Evolutionary conservation across 2,329 filamentous ascomycete species (phyloP).

Genomic region (Alternaria consortialis): DNA sequence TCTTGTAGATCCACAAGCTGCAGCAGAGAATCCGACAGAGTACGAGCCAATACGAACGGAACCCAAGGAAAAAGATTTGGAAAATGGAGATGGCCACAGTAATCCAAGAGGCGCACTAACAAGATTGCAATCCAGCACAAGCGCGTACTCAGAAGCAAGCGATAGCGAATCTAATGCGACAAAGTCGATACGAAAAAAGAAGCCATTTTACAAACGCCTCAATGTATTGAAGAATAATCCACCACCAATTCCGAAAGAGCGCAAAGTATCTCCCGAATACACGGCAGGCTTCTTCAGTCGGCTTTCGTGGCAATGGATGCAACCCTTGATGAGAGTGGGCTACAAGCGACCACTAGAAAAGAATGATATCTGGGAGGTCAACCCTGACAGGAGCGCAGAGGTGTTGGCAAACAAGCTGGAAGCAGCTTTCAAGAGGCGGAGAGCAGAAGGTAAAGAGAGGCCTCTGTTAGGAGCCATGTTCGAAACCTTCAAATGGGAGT

Average conservation of each 20-base stretch:
- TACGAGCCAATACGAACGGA: constrained; percentile 51
- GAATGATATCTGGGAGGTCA: constrained; percentile 89
- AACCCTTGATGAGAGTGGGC: constrained; percentile 81
- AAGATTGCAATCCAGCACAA: constrained; percentile 39
- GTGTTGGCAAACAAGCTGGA: constrained; percentile 72
- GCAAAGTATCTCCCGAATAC: constrained; percentile 72
- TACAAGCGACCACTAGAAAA: constrained; percentile 84
- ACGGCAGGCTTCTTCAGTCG: constrained; percentile 76
- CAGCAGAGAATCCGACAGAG: constrained; percentile 45
- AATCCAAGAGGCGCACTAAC: constrained; percentile 32
- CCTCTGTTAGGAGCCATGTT: constrained; percentile 83
- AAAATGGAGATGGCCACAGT: constrained; percentile 31
- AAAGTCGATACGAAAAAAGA: constrained; percentile 48
- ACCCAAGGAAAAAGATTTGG: constrained; percentile 45
- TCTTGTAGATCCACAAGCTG: constrained; percentile 47
- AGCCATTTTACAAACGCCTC: constrained; percentile 67
- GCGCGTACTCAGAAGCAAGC: constrained; percentile 41
- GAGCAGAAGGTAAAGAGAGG: constrained; percentile 71
- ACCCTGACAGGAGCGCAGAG: constrained; percentile 78
- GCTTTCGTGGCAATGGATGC: constrained; percentile 90
- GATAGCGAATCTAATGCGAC: constrained; percentile 41
- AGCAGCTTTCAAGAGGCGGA: constrained; percentile 72
- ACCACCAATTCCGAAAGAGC: constrained; percentile 65
- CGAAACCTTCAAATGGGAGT: constrained; percentile 85
- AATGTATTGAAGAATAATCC: constrained; percentile 60